Evolutionary conservation across 2,329 filamentous ascomycete species (phyloP), one percentile per base, ranked within the genome.

Genomic region (Fusarium robinianum): DNA sequence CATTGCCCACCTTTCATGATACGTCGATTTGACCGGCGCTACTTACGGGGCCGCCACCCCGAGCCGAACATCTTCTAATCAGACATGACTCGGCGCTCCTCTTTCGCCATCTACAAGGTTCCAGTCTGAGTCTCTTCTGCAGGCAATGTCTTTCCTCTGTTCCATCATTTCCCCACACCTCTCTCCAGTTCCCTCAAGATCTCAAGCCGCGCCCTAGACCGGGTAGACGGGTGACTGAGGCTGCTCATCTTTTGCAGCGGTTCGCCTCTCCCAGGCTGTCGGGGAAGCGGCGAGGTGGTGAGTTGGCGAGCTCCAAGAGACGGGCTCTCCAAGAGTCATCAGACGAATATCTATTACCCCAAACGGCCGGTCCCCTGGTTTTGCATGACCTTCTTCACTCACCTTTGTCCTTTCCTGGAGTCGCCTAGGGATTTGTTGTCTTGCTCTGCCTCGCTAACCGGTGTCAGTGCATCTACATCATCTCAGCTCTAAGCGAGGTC

Each of bases 41-140:
- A 31, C 25, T 27, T 29, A 21, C 19, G 16, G 22, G 18, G 22
- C 22, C 12, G 29, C 25, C n/a, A 36, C 32, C 32, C 40, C 25
- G 30, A 42, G 30, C 24, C 39, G 30, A 21, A 16, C 19, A 31
- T 39, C 34, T 39, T n/a, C 26, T 55, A 49, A 51, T 51, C 44
- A 58, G 45, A 51, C 57, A 57, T 37, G 41, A 49, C 41, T 45
- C 46, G 44, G 40, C 37, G 43, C 24, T 31, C 21, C 18, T 18
- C 38, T 26, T 19, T 27, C 21, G 25, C 34, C 30, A n/a, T n/a
- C n/a, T n/a, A n/a, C n/a, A n/a, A n/a, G n/a, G n/a, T 41, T 18
- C 31, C 19, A 12, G 10, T 25, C n/a, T 31, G 23, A 33, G 16
- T 12, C 40, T 25, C 27, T 22, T 18, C 14, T n/a, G n/a, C n/a